Base-by-base conservation (phyloP, 176 grass and related monocot genomes). In the Tillandsia fasciculata region DNA sequence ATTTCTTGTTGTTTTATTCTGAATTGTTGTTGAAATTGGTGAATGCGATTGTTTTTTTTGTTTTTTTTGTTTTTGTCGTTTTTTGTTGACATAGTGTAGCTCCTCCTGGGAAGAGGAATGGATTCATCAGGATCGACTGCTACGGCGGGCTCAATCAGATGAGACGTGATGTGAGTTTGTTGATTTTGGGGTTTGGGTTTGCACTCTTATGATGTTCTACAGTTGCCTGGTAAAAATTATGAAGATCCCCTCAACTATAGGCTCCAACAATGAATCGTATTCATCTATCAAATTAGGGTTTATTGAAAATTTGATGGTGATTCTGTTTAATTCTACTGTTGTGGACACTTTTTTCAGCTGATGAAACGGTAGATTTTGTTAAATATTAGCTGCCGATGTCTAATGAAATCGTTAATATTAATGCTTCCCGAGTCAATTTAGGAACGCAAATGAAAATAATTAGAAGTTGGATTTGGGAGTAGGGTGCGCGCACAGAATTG, bases 121-220 rank as follows among this genome's bases (percentile, higher is more conserved):
- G 95, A 12, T 94, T 86, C 83, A 68, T 99, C 64, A 70, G 95
- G 67, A 81, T 99, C 26, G 84, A 94, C 24, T 99, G 95, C 82
- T 99, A 71, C 48, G 95, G 95, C 23, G 90, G 95, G 53, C 95
- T 94, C 52, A 99, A 99, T 77, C 95, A 99, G 75, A 86, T 99
- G 80, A 83, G 95, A 83, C 95, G 90, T 71, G 95, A 90, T 90
- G 90, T 99, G 85, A 18, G 89, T 81, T 85, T 76, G 85, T 29
- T 29, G 11, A 65, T 76, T 77, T 68, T 61, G 33, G 33, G 29
- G 29, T 63, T 83, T 66, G 77, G 64, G 58, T 51, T 90, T 70
- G 7, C 59, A 70, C 54, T 74, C 72, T 79, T 75, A 18, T 77
- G 33, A 42, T 42, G 33, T 5, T 42, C 3, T 42, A 42, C 33